phyloP scores from a whole-genome alignment of 805 yeast species.

The Candida nemodendra region DNA sequence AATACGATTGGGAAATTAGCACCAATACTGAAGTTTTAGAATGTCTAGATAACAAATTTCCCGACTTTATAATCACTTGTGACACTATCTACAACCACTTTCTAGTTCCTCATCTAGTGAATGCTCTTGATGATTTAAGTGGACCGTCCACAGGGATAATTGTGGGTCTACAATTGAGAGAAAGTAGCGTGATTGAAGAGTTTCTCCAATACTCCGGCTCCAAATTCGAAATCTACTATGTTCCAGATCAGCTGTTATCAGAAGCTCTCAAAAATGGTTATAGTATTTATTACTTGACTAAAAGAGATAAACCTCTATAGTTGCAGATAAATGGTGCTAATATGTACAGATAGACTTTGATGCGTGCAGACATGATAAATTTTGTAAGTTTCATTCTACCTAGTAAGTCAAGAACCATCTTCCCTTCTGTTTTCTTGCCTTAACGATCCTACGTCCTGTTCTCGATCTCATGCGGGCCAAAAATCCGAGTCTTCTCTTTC shows the following conservation, averaged over 20 bases:
- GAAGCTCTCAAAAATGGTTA: constrained; percentile 41
- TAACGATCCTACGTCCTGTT: constrained; percentile 75
- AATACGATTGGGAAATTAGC: constrained; percentile 61
- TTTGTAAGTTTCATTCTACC: no score
- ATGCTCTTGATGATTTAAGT: constrained; percentile 39
- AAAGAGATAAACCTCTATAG: neutral
- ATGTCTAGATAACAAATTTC: constrained; percentile 16
- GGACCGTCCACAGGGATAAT: constrained; percentile 35
- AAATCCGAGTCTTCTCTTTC: constrained; percentile 90
- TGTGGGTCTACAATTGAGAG: constrained; percentile 55
- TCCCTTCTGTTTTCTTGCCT: constrained; percentile 81
- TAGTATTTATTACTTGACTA: constrained; percentile 40
- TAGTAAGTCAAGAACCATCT: constrained; percentile 90
- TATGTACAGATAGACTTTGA: constrained; percentile 14
- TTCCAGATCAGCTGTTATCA: constrained; percentile 34
- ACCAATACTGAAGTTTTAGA: constrained; percentile 7
- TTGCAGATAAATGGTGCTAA: neutral
- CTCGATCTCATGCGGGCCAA: constrained; percentile 75
- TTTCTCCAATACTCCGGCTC: constrained; percentile 39
- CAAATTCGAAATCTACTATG: constrained; percentile 35
- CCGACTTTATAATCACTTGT: constrained; percentile 56
- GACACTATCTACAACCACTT: constrained; percentile 68
- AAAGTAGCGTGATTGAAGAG: constrained; percentile 45
- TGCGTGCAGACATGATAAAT: no score
- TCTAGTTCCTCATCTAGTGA: constrained; percentile 48